phyloP scores from a whole-genome alignment of 2,329 filamentous ascomycete species.

The Teratosphaeria gauchensis region DNA sequence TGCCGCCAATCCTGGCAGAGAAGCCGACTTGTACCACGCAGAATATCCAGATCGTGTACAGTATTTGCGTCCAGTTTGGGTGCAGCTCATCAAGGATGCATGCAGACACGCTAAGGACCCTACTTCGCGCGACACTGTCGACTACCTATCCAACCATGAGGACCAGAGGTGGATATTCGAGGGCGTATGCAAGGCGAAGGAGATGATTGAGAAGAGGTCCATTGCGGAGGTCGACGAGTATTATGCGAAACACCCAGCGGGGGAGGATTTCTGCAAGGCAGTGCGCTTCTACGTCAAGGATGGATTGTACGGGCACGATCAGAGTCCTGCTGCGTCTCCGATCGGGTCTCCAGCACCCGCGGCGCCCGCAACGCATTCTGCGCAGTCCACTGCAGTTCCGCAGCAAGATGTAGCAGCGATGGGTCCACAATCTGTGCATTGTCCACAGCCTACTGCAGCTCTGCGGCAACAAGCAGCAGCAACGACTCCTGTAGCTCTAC shows the following conservation, averaged over 20 bases:
- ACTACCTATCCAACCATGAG: background rate
- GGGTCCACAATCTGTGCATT: background rate
- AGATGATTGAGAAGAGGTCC: constrained; percentile 3
- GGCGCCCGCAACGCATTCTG: background rate
- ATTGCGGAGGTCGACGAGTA: constrained; percentile 1
- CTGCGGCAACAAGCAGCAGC: background rate
- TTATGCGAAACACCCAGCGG: background rate
- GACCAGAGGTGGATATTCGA: constrained; percentile 7
- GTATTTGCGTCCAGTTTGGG: background rate
- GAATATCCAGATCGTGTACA: background rate
- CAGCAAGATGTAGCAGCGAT: background rate
- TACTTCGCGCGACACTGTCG: background rate
- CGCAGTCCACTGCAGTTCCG: background rate
- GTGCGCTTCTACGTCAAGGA: constrained; percentile 1
- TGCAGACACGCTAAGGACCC: background rate
- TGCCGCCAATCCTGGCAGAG: constrained; percentile 5
- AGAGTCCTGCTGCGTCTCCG: background rate
- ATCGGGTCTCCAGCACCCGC: background rate
- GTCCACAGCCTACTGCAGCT: background rate
- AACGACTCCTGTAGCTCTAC: background rate
- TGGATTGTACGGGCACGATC: background rate
- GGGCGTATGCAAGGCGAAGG: constrained; percentile 1
- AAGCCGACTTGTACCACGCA: constrained; percentile 4
- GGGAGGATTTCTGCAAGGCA: background rate
- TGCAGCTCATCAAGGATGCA: background rate